These are phyloP conservation scores for Coemansia asiatica DNA, from an alignment of 192 early-diverging fungal genomes.

Conservation along the genomic window DNA sequence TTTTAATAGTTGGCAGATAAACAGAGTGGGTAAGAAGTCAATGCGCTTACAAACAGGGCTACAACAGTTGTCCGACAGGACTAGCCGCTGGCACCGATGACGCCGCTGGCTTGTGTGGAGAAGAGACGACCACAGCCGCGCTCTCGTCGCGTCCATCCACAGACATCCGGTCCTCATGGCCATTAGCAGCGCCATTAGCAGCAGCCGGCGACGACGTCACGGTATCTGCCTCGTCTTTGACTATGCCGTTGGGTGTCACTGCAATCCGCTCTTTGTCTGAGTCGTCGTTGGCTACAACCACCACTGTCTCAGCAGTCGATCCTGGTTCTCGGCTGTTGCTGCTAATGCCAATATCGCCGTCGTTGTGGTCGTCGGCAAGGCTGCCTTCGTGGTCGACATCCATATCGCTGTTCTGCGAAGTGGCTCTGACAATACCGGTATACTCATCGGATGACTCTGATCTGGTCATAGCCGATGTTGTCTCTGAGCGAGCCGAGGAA, in stretches of 20 bases:
- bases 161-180: neutral
- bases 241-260: neutral
- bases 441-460: neutral
- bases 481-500: slow-evolving; percentile 14
- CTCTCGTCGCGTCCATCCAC: neutral
- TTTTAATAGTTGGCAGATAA: too few relatives aligned
- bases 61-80: neutral
- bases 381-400: slow-evolving; percentile 13
- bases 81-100: neutral
- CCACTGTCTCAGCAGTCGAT: neutral
- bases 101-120: neutral
- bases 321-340: neutral
- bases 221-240: neutral
- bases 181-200: neutral
- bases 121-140: neutral
- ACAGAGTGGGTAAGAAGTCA: too few relatives aligned
- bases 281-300: neutral
- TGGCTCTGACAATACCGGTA: neutral
- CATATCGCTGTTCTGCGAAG: slow-evolving; percentile 23
- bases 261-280: neutral
- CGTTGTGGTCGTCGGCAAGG: slow-evolving; percentile 13
- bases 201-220: neutral
- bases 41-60: neutral
- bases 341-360: neutral
- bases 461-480: slow-evolving; percentile 5